These are phyloP conservation scores for Diversispora eburnea DNA, from an alignment of 192 early-diverging fungal genomes.

Conservation along the genomic window DNA sequence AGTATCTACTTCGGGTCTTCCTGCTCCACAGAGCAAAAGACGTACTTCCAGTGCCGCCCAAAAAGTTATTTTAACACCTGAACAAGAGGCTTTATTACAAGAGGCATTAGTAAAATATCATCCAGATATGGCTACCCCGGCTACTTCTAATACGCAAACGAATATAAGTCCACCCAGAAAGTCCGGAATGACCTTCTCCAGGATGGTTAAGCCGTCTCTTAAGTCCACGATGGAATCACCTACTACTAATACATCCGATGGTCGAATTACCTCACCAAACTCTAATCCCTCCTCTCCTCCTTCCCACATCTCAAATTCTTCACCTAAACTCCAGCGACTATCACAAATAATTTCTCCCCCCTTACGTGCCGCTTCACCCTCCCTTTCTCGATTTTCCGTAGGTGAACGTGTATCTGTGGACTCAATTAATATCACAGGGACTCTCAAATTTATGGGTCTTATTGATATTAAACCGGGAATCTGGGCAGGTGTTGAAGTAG, in stretches of 20 bases:
- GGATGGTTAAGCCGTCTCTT: neutral
- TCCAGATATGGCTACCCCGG: slow-evolving; percentile 18
- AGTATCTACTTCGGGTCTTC: slow-evolving; percentile 32
- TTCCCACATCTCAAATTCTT: neutral
- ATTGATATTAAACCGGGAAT: slow-evolving; percentile 69
- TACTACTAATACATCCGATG: slow-evolving; percentile 25
- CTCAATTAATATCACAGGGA: slow-evolving; percentile 56
- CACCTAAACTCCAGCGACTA: slow-evolving; percentile 9
- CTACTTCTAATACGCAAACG: slow-evolving; percentile 8
- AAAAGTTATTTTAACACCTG: slow-evolving; percentile 33
- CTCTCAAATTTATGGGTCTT: slow-evolving; percentile 68
- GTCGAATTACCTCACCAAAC: slow-evolving; percentile 20
- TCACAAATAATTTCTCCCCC: slow-evolving; percentile 17
- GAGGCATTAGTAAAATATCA: slow-evolving; percentile 42
- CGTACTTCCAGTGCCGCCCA: slow-evolving; percentile 28
- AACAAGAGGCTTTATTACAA: slow-evolving; percentile 41
- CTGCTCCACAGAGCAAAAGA: slow-evolving; percentile 26
- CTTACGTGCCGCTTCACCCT: slow-evolving; percentile 35
- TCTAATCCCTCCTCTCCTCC: slow-evolving; percentile 21
- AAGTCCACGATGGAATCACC: neutral
- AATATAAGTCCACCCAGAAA: slow-evolving; percentile 8
- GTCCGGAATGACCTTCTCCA: slow-evolving; percentile 17
- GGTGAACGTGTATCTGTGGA: slow-evolving; percentile 65
- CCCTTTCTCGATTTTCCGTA: slow-evolving; percentile 38
- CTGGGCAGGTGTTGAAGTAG: slow-evolving; percentile 79